These are phyloP conservation scores for Pisolithus microcarpus DNA, from an alignment of 768 basidiomycete species.

Conservation along the genomic window DNA sequence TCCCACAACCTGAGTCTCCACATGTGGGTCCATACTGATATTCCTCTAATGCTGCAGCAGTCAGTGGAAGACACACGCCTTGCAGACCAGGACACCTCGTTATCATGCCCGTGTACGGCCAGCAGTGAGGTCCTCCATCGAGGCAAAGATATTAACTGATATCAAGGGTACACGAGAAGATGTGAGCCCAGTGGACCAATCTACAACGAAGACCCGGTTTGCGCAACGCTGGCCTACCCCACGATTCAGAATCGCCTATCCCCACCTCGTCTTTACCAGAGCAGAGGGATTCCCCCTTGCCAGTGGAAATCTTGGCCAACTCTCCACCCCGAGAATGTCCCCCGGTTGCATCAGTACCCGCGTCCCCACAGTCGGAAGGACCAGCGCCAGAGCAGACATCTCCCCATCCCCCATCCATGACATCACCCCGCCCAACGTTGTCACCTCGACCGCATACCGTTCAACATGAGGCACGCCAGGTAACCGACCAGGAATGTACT, in stretches of 20 bases:
- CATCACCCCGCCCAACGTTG: neutral
- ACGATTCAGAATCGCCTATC: too few relatives aligned
- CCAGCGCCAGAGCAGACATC: neutral
- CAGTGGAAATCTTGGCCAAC: neutral
- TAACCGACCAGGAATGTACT: too few relatives aligned
- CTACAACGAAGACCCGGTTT: neutral
- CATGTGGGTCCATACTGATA: neutral
- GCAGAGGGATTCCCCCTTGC: neutral
- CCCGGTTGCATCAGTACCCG: neutral
- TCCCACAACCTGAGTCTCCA: neutral
- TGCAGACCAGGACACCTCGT: neutral
- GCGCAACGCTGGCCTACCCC: too few relatives aligned
- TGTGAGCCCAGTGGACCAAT: neutral
- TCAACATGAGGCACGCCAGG: neutral
- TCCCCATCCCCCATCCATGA: neutral
- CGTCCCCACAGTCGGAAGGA: neutral
- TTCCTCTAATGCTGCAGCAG: neutral
- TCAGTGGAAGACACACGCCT: neutral
- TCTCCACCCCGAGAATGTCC: conserved; percentile 2
- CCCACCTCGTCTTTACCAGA: neutral
- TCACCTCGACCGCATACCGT: neutral
- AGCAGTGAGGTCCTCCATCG: neutral
- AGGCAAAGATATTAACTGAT: neutral
- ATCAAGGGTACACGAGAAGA: neutral
- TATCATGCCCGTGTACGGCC: neutral